These are phyloP conservation scores for Mucor velutinosus DNA, from an alignment of 371 early-diverging fungal genomes.

Conservation along the genomic window DNA sequence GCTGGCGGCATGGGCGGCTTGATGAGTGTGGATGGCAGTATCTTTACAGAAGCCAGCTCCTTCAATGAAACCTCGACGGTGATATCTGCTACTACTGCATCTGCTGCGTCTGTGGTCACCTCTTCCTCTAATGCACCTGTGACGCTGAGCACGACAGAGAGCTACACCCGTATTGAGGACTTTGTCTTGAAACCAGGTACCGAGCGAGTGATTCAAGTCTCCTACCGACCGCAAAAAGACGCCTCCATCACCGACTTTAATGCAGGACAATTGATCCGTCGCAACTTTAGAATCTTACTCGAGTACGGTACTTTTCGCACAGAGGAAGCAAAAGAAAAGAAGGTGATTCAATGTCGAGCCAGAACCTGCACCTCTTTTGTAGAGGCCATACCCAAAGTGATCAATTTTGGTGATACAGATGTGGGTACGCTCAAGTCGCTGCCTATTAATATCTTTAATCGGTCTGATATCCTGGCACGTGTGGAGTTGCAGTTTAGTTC, in stretches of 20 bases:
- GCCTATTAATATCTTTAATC: slow-evolving; percentile 82
- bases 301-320: slow-evolving; percentile 65
- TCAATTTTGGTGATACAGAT: slow-evolving; percentile 95
- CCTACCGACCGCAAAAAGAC: slow-evolving; percentile 76
- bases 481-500: slow-evolving; percentile 88
- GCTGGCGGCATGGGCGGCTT: slow-evolving; percentile 5
- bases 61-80: slow-evolving; percentile 1
- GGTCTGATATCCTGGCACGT: slow-evolving; percentile 84
- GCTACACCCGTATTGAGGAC: slow-evolving; percentile 82
- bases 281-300: slow-evolving; percentile 80
- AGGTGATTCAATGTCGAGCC: slow-evolving; percentile 89
- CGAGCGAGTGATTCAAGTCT: slow-evolving; percentile 82
- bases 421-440: slow-evolving; percentile 91
- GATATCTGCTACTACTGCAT: background rate
- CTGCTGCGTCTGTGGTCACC: background rate
- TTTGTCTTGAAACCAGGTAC: slow-evolving; percentile 83
- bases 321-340: slow-evolving; percentile 68
- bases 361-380: slow-evolving; percentile 94
- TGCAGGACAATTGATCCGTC: slow-evolving; percentile 73
- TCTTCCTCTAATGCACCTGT: background rate
- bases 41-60: slow-evolving; percentile 18
- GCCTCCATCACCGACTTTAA: slow-evolving; percentile 59
- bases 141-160: slow-evolving; percentile 16
- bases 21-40: slow-evolving; percentile 7
- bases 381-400: slow-evolving; percentile 75